These are phyloP conservation scores for Gelatoporia subvermispora DNA, from an alignment of 768 basidiomycete genomes.

Conservation along the genomic window DNA sequence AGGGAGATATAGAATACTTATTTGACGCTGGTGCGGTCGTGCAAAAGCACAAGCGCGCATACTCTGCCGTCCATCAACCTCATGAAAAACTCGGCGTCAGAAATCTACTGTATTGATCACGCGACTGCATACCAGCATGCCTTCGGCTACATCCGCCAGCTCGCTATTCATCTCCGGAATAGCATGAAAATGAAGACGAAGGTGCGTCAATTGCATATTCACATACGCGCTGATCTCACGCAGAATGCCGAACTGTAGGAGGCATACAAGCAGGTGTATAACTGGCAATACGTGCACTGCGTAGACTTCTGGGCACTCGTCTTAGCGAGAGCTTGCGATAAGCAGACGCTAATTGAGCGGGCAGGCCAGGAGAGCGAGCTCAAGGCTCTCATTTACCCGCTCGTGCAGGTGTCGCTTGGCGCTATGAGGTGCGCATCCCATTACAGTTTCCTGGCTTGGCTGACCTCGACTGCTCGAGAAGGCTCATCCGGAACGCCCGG, in stretches of 20 bases:
- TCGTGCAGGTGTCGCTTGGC: constrained; percentile 91
- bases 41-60: constrained; percentile 80
- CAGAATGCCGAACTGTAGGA: constrained; percentile 44
- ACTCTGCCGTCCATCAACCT: constrained; percentile 89
- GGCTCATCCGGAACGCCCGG: constrained; percentile 84
- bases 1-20: constrained; percentile 66
- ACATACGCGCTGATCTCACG: constrained; percentile 6
- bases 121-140: constrained; percentile 84
- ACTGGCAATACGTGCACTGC: constrained; percentile 97
- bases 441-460: background rate
- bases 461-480: constrained; percentile 26
- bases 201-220: constrained; percentile 35
- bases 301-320: constrained; percentile 96
- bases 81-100: constrained; percentile 97
- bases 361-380: constrained; percentile 69
- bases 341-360: constrained; percentile 44
- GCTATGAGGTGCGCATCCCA: constrained; percentile 70
- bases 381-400: constrained; percentile 86
- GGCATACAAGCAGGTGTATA: constrained; percentile 91
- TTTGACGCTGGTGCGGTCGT: constrained; percentile 75
- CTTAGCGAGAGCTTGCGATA: constrained; percentile 74
- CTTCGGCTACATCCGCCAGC: constrained; percentile 91
- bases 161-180: constrained; percentile 88
- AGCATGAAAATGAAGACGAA: constrained; percentile 88
- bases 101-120: constrained; percentile 79